Evolutionary conservation across 2,329 filamentous ascomycete genomes (phyloP).

Genomic region (Trichothecium sympodiale): DNA sequence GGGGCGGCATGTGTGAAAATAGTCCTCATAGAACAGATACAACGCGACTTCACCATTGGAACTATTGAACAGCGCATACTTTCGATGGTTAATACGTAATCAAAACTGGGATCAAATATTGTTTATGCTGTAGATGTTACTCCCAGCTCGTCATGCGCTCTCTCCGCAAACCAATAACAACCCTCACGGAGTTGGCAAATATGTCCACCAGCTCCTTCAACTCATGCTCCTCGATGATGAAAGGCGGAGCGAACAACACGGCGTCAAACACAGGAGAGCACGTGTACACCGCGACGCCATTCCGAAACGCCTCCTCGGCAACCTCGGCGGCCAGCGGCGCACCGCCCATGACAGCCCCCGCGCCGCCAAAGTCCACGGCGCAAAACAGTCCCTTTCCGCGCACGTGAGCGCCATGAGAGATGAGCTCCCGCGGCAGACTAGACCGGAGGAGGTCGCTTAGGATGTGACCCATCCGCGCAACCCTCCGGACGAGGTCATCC

Average conservation of each 20-base stretch:
- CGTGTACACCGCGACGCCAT: conserved; percentile 7
- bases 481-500: conserved; percentile 20
- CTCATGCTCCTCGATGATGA: conserved; percentile 7
- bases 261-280: conserved; percentile 6
- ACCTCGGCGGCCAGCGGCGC: conserved; percentile 4
- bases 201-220: conserved; percentile 3
- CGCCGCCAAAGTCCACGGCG: conserved; percentile 2
- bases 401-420: conserved; percentile 1
- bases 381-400: conserved; percentile 3
- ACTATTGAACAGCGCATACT: too few relatives aligned
- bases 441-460: neutral
- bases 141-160: too few relatives aligned
- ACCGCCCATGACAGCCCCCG: conserved; percentile 1
- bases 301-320: conserved; percentile 3
- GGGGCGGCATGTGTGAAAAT: too few relatives aligned
- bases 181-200: too few relatives aligned
- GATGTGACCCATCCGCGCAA: conserved; percentile 13
- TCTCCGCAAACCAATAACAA: too few relatives aligned
- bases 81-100: too few relatives aligned
- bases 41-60: too few relatives aligned
- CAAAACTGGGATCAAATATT: too few relatives aligned
- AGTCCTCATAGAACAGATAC: too few relatives aligned
- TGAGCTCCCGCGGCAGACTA: conserved; percentile 10
- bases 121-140: too few relatives aligned
- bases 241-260: conserved; percentile 6